Evolutionary conservation across 306 rosid species (phyloP).

Genomic region (Cucurbita pepo): DNA sequence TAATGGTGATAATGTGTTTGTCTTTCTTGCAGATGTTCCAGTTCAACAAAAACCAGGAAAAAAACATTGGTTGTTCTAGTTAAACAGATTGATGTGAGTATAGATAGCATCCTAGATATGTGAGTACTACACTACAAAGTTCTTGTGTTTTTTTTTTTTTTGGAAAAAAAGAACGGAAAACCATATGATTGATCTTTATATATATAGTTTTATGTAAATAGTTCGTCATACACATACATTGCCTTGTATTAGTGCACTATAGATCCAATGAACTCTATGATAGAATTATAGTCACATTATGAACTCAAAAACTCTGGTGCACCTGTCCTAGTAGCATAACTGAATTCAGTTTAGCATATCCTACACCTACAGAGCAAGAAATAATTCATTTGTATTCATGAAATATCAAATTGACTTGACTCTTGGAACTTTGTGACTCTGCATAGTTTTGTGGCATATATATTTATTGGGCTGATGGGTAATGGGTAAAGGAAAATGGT

Average conservation of each 20-base stretch:
- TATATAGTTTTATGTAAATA: neutral
- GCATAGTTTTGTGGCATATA: neutral
- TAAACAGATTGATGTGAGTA: neutral
- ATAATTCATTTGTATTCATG: neutral
- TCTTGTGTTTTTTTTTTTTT: neutral
- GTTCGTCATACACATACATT: neutral
- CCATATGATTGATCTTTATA: neutral
- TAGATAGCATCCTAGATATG: neutral
- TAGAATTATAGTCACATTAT: neutral
- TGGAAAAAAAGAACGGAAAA: neutral
- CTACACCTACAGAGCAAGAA: neutral
- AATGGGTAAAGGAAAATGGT: neutral
- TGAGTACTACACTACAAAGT: constrained; percentile 5
- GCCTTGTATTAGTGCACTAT: neutral
- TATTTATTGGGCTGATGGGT: constrained; percentile 5
- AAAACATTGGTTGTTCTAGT: constrained; percentile 81
- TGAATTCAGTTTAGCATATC: neutral
- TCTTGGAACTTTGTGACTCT: neutral
- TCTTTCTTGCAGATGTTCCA: constrained; percentile 41
- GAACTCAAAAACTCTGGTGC: neutral
- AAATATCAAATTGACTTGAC: neutral
- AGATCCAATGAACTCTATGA: neutral
- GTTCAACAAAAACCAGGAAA: constrained; percentile 43
- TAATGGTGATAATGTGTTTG: constrained; percentile 3
- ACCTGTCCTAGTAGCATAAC: neutral